Conservation (phyloP, 2,329 filamentous ascomycete genomes). For the Sporothrix humicola region DNA sequence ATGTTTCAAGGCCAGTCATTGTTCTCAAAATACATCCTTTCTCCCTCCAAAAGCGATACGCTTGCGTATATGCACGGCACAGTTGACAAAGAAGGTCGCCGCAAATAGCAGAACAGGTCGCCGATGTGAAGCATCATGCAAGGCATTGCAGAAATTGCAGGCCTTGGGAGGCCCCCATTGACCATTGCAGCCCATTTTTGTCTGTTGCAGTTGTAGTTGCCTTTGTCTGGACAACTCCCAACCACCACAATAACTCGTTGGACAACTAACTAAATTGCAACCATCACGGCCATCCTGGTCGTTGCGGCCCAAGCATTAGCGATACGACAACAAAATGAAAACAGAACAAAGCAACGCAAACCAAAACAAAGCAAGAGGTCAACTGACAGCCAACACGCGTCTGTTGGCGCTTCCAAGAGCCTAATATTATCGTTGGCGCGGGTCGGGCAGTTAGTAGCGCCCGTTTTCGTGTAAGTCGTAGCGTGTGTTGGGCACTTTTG, state of each 20-base stretch:
- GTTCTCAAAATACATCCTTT: no score
- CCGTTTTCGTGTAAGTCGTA: background rate
- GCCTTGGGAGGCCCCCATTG: no score
- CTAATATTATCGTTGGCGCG: background rate
- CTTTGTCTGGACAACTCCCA: no score
- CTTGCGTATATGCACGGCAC: no score
- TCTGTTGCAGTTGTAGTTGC: no score
- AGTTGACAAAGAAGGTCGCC: background rate
- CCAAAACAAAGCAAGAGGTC: background rate
- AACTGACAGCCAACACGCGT: background rate
- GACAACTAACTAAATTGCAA: no score
- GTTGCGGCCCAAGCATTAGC: background rate
- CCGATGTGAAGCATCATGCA: background rate
- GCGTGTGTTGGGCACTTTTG: background rate
- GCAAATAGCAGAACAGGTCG: background rate
- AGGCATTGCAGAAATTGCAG: background rate
- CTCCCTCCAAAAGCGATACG: background rate
- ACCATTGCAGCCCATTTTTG: no score
- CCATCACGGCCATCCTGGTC: no score
- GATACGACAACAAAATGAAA: background rate
- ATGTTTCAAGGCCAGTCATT: no score
- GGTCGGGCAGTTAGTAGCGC: conserved; percentile 4
- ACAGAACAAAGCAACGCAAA: background rate
- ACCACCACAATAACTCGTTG: no score
- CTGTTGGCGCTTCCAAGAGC: background rate